Evolutionary conservation across 805 yeast species (phyloP), one percentile per base, ranked within the genome.

Genomic region (Kluyveromyces wickerhamii): DNA sequence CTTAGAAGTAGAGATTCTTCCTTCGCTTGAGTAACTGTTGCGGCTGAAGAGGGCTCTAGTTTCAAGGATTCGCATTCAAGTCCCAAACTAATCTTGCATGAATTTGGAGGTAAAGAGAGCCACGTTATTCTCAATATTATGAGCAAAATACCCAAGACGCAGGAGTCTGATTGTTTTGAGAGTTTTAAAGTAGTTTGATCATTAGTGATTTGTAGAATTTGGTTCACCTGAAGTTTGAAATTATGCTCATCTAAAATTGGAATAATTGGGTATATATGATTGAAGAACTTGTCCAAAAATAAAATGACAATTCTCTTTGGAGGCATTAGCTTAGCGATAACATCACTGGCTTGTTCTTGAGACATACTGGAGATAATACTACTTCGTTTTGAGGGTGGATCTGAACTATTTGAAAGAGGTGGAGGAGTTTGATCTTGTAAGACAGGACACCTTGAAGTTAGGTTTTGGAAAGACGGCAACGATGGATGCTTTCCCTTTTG

Each of bases 171-270:
- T 16, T 57, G 42, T 29, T 64, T 58, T 6, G 49, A 41, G 12
- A 65, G 38, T 4, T 48, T 51, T 8, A 66, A 42, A 11, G 45
- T 39, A 5, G 48, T 32, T 17, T 10, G 18, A 7, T 41, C 40
- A 9, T 13, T 35, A 17, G 29, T 57, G 48, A 5, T 45, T 47
- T 27, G 45, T 39, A 55, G 37, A 21, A 58, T 57, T 34, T 51
- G 52, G 32, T 40, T 45, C 19, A 52, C 47, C 39, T 54, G 60
- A 20, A 42, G 39, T 34, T 51, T 55, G 62, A 61, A 34, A 45
- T 59, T 49, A 34, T 41, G 50, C 36, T 79, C 85, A 52, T 79
- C 86, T 21, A 79, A 56, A 41, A 71, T 75, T 3, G 92, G 88
- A 45, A 79, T 63, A 37, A 71, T 77, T 10, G 82, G 70, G 50